Evolutionary conservation across 495 filamentous ascomycete genomes (phyloP).

Genomic region (Penicillium dipodomyicola): DNA sequence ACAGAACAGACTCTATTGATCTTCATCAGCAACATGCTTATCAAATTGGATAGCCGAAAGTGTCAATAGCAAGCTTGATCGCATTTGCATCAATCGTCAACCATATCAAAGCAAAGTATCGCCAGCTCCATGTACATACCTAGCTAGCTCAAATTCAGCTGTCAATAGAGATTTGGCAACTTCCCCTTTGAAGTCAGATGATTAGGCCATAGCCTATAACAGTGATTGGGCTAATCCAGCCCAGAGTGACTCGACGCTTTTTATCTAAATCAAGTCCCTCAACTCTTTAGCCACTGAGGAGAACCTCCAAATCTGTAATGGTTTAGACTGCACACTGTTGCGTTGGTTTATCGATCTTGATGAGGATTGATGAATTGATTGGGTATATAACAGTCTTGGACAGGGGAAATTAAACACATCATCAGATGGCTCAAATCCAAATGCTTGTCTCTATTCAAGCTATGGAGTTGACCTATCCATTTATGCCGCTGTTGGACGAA

Average conservation of each 20-base stretch:
- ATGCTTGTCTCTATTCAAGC: slow-evolving; percentile 11
- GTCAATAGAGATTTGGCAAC: background rate
- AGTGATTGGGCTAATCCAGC: background rate
- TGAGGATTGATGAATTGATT: slow-evolving; percentile 17
- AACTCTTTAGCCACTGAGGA: background rate
- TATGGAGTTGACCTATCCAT: slow-evolving; percentile 6
- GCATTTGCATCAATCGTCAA: background rate
- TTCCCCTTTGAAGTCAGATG: background rate
- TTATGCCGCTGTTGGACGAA: background rate
- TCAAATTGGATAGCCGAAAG: background rate
- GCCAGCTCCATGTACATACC: background rate
- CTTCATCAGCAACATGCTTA: background rate
- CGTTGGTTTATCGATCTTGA: background rate
- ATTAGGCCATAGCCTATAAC: background rate
- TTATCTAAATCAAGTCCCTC: background rate
- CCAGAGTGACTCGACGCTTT: background rate
- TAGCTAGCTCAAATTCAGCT: background rate
- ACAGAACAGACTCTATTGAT: slow-evolving; percentile 32
- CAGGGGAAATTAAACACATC: slow-evolving; percentile 3
- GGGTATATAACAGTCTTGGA: slow-evolving; percentile 26
- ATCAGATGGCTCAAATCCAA: slow-evolving; percentile 1
- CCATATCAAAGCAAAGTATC: background rate
- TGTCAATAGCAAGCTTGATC: background rate
- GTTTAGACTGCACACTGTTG: background rate
- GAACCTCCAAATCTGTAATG: background rate